These are phyloP conservation scores for Takakia lepidozioides DNA, from an alignment of 225 moss, liverwort and hornwort genomes.

Conservation along the genomic window DNA sequence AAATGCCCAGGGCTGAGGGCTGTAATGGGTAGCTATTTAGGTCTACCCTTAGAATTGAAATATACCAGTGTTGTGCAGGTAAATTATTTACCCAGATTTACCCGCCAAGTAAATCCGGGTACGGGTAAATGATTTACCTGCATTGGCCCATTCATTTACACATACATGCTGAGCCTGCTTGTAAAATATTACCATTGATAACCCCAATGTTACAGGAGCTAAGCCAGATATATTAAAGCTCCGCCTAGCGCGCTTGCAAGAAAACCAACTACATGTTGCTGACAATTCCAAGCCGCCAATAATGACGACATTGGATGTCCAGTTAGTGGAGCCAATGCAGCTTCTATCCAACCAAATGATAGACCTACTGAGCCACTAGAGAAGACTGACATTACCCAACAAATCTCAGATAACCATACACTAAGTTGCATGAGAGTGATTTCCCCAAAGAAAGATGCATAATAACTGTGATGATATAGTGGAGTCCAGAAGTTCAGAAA, in stretches of 20 bases:
- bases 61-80: too few relatives aligned
- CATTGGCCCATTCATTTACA: too few relatives aligned
- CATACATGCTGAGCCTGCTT: slow-evolving; percentile 4
- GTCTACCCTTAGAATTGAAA: too few relatives aligned
- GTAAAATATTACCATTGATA: slow-evolving; percentile 12
- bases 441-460: slow-evolving; percentile 29
- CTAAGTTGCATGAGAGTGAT: not conserved
- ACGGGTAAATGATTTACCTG: too few relatives aligned
- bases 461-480: slow-evolving; percentile 22
- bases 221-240: slow-evolving; percentile 13
- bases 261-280: slow-evolving; percentile 31
- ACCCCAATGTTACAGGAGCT: slow-evolving; percentile 12
- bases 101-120: too few relatives aligned
- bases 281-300: slow-evolving; percentile 8
- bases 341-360: slow-evolving; percentile 13
- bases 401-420: too few relatives aligned
- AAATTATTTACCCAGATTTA: too few relatives aligned
- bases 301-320: slow-evolving; percentile 12
- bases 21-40: too few relatives aligned
- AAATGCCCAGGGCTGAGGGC: too few relatives aligned
- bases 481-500: slow-evolving; percentile 29
- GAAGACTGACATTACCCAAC: slow-evolving; percentile 14
- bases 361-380: slow-evolving; percentile 14
- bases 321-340: slow-evolving; percentile 13
- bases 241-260: slow-evolving; percentile 14